Evolutionary conservation across 73 alveolate species (phyloP), one percentile per base, ranked within the genome.

Genomic region (Stentor coeruleus): DNA sequence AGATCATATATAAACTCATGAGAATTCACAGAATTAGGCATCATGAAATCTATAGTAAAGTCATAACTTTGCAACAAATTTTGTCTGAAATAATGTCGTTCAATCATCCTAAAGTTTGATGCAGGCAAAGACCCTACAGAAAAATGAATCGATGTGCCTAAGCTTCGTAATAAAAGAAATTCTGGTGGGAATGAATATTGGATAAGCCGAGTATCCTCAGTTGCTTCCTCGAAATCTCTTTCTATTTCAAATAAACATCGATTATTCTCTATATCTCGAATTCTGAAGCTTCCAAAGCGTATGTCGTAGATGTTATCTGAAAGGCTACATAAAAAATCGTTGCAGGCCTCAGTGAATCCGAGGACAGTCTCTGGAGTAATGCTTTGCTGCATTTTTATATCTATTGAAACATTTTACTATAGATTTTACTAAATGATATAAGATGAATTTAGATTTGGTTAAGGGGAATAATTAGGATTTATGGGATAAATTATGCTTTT

Each of bases 1-100:
- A 40, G 55, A 91, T 94, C 91, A 76, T 96, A 96, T 74, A 96
- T 94, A 86, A 82, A 90, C 85, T 96, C 99, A 97, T 98, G 93
- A 11, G 98, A 90, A 87, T 96, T 96, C 49, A 93, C 86, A 37
- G 98, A 85, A 79, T 90, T 88, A 41, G 99, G 99, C 82, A 96
- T 96, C 86, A 81, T 81, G 82, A 66, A n/a, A 14, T 3, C 30
- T 3, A 14, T 39, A 3, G 76, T 3, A 3, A 59, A 3, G 3
- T 59, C 40, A 38, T 31, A 11, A 38, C 35, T 59, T 3, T 2
- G 30, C 3, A 3, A 59, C 40, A n/a, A n/a, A n/a, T 15, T 59
- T 30, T 90, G 95, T 82, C 86, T 94, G 91, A 93, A 94, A 89
- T 94, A 96, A 89, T 93, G 98, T 75, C 98, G 88, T 87, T 96